phyloP scores from a whole-genome alignment of 108 stramenopile genomes.

The Conticribra guillardii region DNA sequence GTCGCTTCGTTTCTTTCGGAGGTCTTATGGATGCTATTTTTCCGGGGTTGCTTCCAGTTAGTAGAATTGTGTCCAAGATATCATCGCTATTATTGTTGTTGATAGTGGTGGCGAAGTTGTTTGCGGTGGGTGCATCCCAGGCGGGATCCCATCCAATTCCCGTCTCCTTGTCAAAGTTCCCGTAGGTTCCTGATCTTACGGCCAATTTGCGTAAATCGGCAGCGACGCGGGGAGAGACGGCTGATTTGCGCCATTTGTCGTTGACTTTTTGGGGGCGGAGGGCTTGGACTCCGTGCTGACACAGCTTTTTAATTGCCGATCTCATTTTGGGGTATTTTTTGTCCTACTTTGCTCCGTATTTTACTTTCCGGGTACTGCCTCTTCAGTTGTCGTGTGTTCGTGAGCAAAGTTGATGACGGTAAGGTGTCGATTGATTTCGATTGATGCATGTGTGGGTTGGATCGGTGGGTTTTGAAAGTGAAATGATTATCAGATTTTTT shows the following conservation, averaged over 20 bases:
- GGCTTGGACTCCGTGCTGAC: constrained; percentile 67
- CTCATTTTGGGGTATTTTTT: too few relatives aligned
- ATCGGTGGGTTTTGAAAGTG: too few relatives aligned
- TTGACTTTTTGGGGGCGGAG: constrained; percentile 67
- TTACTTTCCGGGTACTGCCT: too few relatives aligned
- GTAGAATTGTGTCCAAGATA: neutral
- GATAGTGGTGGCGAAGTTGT: constrained; percentile 3
- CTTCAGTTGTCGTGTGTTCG: too few relatives aligned
- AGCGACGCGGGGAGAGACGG: constrained; percentile 65
- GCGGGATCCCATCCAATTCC: constrained; percentile 79
- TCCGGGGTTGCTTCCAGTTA: constrained; percentile 23
- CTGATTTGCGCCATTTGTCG: constrained; percentile 66
- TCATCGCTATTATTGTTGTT: neutral
- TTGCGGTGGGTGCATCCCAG: constrained; percentile 67
- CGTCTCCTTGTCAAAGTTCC: constrained; percentile 61
- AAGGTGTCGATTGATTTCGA: too few relatives aligned
- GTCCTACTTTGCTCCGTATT: too few relatives aligned
- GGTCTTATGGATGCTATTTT: constrained; percentile 55
- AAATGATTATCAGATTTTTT: too few relatives aligned
- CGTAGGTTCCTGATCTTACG: constrained; percentile 70
- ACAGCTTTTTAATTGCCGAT: constrained; percentile 73
- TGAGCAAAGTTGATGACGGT: too few relatives aligned
- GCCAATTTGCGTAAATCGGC: constrained; percentile 77
- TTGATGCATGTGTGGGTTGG: too few relatives aligned
- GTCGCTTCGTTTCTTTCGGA: constrained; percentile 62